Percentiles rank a stretch among this genome's conserved stretches.
Conservation (phyloP, 2,329 filamentous ascomycete genomes). For the Calonectria hongkongensis region DNA sequence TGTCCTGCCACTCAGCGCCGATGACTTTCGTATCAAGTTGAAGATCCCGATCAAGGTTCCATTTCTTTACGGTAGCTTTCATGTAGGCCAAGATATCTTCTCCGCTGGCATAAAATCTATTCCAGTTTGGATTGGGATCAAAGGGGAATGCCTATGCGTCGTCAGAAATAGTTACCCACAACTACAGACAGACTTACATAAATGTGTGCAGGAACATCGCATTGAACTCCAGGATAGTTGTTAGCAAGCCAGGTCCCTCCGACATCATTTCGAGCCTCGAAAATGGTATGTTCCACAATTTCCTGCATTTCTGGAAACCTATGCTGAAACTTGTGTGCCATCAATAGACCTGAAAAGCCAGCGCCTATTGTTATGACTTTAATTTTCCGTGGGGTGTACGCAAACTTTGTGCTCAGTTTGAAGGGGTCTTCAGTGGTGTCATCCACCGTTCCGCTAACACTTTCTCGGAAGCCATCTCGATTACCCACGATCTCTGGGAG, state of each 20-base stretch:
- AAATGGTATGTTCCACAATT: constrained; percentile 55
- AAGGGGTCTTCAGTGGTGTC: constrained; percentile 52
- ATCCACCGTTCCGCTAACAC: constrained; percentile 19
- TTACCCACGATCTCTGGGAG: constrained; percentile 42
- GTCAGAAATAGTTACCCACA: neutral
- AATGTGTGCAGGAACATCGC: constrained; percentile 49
- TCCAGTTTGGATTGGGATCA: constrained; percentile 75
- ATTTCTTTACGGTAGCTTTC: constrained; percentile 67
- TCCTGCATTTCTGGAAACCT: constrained; percentile 57
- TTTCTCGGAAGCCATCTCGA: neutral
- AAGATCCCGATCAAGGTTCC: constrained; percentile 61
- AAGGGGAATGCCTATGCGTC: constrained; percentile 66
- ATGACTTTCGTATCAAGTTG: constrained; percentile 59
- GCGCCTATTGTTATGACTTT: constrained; percentile 60
- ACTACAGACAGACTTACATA: constrained; percentile 33
- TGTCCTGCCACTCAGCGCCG: constrained; percentile 44
- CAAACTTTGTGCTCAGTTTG: constrained; percentile 51
- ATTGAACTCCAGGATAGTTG: constrained; percentile 50
- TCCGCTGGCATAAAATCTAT: constrained; percentile 73
- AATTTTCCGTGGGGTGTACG: constrained; percentile 56
- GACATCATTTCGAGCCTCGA: constrained; percentile 56
- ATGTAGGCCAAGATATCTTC: constrained; percentile 74
- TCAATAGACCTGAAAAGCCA: constrained; percentile 58
- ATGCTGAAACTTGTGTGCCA: constrained; percentile 60
- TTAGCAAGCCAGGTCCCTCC: constrained; percentile 61